Conservation (phyloP, 139 green algal genomes). For the Coelastrella sp. region DNA sequence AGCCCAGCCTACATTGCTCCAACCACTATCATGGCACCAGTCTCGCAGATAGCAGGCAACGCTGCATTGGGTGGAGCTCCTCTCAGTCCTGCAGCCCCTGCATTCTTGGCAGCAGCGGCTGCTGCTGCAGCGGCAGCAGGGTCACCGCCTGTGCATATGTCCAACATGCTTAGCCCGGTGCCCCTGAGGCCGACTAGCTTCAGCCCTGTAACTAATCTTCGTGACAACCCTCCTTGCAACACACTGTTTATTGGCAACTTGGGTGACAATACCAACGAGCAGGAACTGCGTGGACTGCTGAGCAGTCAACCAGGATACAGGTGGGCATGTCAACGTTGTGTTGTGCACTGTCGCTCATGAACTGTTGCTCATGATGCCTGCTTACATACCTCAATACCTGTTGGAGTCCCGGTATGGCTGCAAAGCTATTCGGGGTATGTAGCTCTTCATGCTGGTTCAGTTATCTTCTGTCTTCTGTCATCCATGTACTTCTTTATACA, state of each 20-base stretch:
- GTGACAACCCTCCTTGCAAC: conserved; percentile 95
- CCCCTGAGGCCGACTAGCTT: conserved; percentile 53
- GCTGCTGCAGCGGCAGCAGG: conserved; percentile 21
- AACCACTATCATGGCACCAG: conserved; percentile 15
- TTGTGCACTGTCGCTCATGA: too few relatives aligned
- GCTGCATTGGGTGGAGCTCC: neutral
- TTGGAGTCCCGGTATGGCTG: too few relatives aligned
- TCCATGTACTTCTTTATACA: too few relatives aligned
- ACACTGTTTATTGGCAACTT: conserved; percentile 90
- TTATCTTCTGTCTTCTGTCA: too few relatives aligned
- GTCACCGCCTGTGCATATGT: neutral
- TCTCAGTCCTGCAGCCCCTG: neutral
- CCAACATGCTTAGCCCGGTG: conserved; percentile 28
- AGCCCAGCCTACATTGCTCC: conserved; percentile 26
- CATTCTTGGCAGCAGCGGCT: conserved; percentile 36
- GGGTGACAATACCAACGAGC: conserved; percentile 59
- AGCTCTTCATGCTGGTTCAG: too few relatives aligned
- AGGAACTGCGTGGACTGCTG: conserved; percentile 62
- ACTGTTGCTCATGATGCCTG: neutral
- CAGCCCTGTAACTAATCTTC: conserved; percentile 77
- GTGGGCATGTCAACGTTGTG: neutral
- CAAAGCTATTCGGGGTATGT: too few relatives aligned
- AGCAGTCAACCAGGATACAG: conserved; percentile 62
- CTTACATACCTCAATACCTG: too few relatives aligned
- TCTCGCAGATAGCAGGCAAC: conserved; percentile 3